Base-by-base conservation (phyloP, 495 filamentous ascomycete genomes). In the Eremomyces bilateralis region DNA sequence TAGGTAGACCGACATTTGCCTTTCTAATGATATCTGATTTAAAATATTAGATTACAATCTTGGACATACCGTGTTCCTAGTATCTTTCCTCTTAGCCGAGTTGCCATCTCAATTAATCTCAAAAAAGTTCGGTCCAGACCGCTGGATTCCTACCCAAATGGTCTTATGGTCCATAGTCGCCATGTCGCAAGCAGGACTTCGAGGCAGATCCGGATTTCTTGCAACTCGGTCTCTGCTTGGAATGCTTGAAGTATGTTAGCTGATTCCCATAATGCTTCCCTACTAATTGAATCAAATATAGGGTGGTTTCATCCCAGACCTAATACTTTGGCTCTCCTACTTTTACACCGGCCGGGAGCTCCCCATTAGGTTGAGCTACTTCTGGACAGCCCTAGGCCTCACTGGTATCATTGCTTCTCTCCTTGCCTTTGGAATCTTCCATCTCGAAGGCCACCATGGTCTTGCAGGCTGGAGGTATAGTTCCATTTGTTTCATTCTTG, bases 271-370 rank as follows among this genome's bases (percentile, higher is more conserved):
- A 19, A 31, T 25, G 0, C 17, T 4, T 16, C 17, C 25, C n/a
- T 16, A n/a, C 13, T 20, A 11, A 2, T 1, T 20, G 24, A 4
- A 19, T 5, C 11, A 17, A 25, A 34, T 3, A 1, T n/a, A 27
- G 35, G 35, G 16, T 5, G 38, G 30, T 32, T 39, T 43, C 20
- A 39, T 43, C 21, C 44, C 37, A 12, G 58, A 61, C 33, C 55
- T 56, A 32, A 56, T 71, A 4, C 51, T 70, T 3, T 69, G 59
- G 47, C 46, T 68, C 30, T 60, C 58, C 10, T 69, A 67, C 44
- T 67, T 58, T 36, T 68, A 67, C 41, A 56, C 58, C 44, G 49
- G 53, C 15, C 50, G 48, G 6, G 65, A 70, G 43, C 57, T 70
- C 3, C 57, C 63, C 0, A 53, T 55, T 4, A 54, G 66, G 3